These are phyloP conservation scores for Botrytis aclada DNA, from an alignment of 2,329 filamentous ascomycete species.

Conservation along the genomic window DNA sequence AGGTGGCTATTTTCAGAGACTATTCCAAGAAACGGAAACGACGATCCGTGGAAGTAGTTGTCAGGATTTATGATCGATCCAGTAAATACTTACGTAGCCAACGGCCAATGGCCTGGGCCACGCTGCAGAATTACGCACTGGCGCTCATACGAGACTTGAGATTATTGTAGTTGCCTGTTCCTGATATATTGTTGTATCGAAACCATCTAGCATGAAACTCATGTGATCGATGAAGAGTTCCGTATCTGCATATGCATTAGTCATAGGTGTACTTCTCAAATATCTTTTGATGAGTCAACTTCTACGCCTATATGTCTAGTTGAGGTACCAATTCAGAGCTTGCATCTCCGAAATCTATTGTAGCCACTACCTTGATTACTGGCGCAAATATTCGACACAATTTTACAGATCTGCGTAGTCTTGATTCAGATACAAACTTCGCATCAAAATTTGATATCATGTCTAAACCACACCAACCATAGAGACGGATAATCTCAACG, in stretches of 20 bases:
- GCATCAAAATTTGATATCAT: background rate
- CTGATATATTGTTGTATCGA: background rate
- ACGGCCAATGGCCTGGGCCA: background rate
- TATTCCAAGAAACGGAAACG: background rate
- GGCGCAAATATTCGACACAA: no score
- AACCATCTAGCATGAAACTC: background rate
- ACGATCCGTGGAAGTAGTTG: background rate
- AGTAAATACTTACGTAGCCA: background rate
- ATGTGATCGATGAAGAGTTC: background rate
- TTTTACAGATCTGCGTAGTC: background rate
- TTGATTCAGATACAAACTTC: background rate
- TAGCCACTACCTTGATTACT: background rate
- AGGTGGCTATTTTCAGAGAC: no score
- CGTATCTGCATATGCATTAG: background rate
- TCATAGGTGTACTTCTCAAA: background rate
- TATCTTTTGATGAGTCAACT: background rate
- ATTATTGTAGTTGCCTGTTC: background rate
- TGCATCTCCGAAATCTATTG: background rate
- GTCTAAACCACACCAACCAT: background rate
- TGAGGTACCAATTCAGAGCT: background rate
- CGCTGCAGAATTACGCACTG: background rate
- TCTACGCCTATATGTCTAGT: background rate
- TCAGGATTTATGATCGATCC: background rate
- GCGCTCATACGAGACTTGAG: background rate
- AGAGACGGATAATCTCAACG: background rate